Conservation (phyloP, 164 flowering plant species). For the Liriodendron chinense region DNA sequence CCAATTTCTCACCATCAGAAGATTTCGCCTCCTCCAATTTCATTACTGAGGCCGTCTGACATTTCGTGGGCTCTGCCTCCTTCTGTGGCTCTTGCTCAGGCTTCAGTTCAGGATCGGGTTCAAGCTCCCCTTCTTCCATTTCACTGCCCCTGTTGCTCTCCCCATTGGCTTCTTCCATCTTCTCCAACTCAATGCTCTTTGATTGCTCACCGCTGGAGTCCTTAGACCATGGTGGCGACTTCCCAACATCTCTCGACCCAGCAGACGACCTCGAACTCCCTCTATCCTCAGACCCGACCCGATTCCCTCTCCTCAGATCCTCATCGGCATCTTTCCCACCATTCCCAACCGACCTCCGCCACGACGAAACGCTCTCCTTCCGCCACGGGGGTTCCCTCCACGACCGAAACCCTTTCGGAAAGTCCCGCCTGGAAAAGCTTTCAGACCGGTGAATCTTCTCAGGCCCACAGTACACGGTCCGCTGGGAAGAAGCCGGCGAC, state of each 20-base stretch:
- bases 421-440: slow-evolving; percentile 73
- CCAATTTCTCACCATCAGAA: slow-evolving; percentile 17
- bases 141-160: slow-evolving; percentile 62
- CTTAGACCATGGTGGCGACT: slow-evolving; percentile 43
- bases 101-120: slow-evolving; percentile 41
- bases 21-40: slow-evolving; percentile 12
- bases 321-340: slow-evolving; percentile 41
- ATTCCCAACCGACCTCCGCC: slow-evolving; percentile 55
- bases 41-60: slow-evolving; percentile 10
- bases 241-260: slow-evolving; percentile 28
- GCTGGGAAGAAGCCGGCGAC: slow-evolving; percentile 34
- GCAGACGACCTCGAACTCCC: slow-evolving; percentile 36
- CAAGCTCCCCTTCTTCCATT: slow-evolving; percentile 90
- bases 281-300: slow-evolving; percentile 35
- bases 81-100: slow-evolving; percentile 12
- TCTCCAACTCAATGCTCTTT: slow-evolving; percentile 60
- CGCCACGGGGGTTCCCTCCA: slow-evolving; percentile 69
- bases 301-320: slow-evolving; percentile 32
- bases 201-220: slow-evolving; percentile 61
- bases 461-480: slow-evolving; percentile 30
- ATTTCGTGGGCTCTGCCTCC: slow-evolving; percentile 9
- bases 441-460: slow-evolving; percentile 66
- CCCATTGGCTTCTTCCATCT: slow-evolving; percentile 47
- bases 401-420: slow-evolving; percentile 82
- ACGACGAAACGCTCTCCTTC: slow-evolving; percentile 58